Evolutionary conservation across 2,329 filamentous ascomycete species (phyloP).

Genomic region (Xylaria sp.): DNA sequence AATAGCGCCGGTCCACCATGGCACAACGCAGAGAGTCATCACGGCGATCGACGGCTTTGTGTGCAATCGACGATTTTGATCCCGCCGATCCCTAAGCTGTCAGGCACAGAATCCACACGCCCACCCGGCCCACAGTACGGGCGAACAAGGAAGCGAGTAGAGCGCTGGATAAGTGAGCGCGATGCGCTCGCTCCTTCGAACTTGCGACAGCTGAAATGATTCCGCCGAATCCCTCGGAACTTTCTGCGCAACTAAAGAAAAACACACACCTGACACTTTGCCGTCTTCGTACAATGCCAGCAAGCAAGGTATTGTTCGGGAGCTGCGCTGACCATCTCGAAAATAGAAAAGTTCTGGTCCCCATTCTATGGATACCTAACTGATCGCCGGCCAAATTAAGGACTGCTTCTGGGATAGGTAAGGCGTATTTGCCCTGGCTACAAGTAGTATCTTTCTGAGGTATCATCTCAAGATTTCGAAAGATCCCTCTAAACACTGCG

Average conservation of each 20-base stretch:
- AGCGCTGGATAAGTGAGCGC: background rate
- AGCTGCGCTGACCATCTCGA: conserved; percentile 6
- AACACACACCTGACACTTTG: background rate
- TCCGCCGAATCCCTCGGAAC: conserved; percentile 3
- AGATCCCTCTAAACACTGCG: background rate
- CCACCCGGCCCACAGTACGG: conserved; percentile 14
- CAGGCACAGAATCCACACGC: conserved; percentile 21
- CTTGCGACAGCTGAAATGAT: background rate
- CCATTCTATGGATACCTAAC: background rate
- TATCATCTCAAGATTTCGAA: background rate
- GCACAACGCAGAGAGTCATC: conserved; percentile 8
- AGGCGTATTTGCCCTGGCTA: conserved; percentile 1
- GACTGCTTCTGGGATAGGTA: background rate
- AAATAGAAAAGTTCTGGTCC: conserved; percentile 5
- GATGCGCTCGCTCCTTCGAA: background rate
- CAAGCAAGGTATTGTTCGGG: background rate
- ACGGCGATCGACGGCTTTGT: conserved; percentile 30
- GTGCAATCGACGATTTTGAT: conserved; percentile 30
- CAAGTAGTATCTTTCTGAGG: background rate
- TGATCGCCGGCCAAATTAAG: background rate
- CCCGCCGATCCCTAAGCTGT: conserved; percentile 14
- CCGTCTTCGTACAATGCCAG: conserved; percentile 1
- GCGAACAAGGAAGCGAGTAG: conserved; percentile 5
- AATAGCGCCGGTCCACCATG: conserved; percentile 2
- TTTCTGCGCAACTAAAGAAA: background rate